Conservation (phyloP, 164 flowering plant species). For the Aristolochia contorta region DNA sequence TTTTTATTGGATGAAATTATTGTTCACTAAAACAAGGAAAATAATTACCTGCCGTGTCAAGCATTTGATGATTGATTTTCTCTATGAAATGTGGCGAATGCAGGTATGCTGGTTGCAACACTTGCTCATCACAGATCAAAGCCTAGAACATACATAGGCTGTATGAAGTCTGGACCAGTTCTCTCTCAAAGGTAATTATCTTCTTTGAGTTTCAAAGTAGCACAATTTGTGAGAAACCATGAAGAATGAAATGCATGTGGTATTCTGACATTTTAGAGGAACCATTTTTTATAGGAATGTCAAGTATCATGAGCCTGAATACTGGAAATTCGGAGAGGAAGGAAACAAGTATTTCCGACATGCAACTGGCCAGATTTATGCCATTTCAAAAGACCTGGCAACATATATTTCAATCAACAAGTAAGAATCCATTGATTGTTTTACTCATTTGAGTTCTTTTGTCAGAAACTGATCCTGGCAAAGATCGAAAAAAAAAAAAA, state of each 20-base stretch:
- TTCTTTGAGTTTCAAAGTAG: neutral
- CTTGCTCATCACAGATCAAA: slow-evolving; percentile 78
- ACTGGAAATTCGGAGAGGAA: slow-evolving; percentile 90
- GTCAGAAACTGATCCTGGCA: neutral
- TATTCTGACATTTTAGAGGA: slow-evolving; percentile 7
- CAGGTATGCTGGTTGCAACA: slow-evolving; percentile 74
- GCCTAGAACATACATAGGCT: slow-evolving; percentile 83
- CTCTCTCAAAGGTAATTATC: slow-evolving; percentile 62
- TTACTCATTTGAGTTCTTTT: neutral
- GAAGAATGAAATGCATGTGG: neutral
- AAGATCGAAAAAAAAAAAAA: too few relatives aligned
- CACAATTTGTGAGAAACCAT: too few relatives aligned
- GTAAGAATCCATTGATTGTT: slow-evolving; percentile 26
- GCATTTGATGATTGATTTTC: too few relatives aligned
- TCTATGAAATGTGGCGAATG: slow-evolving; percentile 5
- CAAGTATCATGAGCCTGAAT: slow-evolving; percentile 84
- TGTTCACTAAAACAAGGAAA: too few relatives aligned
- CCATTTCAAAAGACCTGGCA: slow-evolving; percentile 81
- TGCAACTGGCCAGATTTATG: slow-evolving; percentile 90
- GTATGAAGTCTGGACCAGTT: slow-evolving; percentile 98
- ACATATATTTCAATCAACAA: slow-evolving; percentile 76
- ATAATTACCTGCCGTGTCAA: too few relatives aligned
- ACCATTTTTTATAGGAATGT: slow-evolving; percentile 37
- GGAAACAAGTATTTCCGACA: slow-evolving; percentile 90
- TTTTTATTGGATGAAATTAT: too few relatives aligned